Percentiles rank a stretch among this genome's conserved stretches.
These are phyloP conservation scores for Apiospora saccharicola DNA, from an alignment of 2,329 filamentous ascomycete species.

Conservation along the genomic window DNA sequence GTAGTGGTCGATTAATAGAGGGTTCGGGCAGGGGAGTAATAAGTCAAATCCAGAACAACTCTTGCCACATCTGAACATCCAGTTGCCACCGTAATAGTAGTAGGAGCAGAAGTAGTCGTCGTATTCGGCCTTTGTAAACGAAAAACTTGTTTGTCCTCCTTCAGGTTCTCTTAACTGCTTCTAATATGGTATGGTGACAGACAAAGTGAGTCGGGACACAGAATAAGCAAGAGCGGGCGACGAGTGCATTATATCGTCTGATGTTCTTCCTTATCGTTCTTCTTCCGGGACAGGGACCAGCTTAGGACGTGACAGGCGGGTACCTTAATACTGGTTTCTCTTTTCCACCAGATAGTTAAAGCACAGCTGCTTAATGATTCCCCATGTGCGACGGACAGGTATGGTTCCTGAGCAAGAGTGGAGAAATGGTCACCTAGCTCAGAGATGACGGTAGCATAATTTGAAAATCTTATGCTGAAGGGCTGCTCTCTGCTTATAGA, in stretches of 20 bases:
- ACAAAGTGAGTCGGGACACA: constrained; percentile 27
- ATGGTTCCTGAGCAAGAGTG: constrained; percentile 54
- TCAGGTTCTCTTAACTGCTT: constrained; percentile 40
- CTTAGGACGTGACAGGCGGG: constrained; percentile 48
- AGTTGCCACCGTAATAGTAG: constrained; percentile 39
- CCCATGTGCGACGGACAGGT: constrained; percentile 38
- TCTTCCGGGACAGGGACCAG: constrained; percentile 41
- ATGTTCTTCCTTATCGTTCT: constrained; percentile 51
- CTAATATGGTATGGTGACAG: constrained; percentile 41
- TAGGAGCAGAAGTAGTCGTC: constrained; percentile 1
- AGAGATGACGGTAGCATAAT: constrained; percentile 63
- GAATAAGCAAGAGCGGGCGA: constrained; percentile 45
- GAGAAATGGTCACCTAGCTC: constrained; percentile 53
- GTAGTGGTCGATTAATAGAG: neutral
- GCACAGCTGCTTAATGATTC: constrained; percentile 38
- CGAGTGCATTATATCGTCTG: constrained; percentile 57
- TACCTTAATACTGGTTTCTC: constrained; percentile 47
- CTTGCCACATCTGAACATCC: constrained; percentile 37
- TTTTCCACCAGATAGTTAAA: constrained; percentile 53
- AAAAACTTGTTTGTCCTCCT: constrained; percentile 31
- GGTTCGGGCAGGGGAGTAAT: constrained; percentile 14
- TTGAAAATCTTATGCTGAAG: constrained; percentile 66
- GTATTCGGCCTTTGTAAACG: constrained; percentile 3
- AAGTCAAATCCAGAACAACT: constrained; percentile 8
- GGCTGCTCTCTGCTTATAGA: constrained; percentile 59